Percentiles rank a stretch among this genome's conserved stretches.
Evolutionary conservation across 2,329 filamentous ascomycete species (phyloP).

Genomic region (Aspergillus fijiensis): DNA sequence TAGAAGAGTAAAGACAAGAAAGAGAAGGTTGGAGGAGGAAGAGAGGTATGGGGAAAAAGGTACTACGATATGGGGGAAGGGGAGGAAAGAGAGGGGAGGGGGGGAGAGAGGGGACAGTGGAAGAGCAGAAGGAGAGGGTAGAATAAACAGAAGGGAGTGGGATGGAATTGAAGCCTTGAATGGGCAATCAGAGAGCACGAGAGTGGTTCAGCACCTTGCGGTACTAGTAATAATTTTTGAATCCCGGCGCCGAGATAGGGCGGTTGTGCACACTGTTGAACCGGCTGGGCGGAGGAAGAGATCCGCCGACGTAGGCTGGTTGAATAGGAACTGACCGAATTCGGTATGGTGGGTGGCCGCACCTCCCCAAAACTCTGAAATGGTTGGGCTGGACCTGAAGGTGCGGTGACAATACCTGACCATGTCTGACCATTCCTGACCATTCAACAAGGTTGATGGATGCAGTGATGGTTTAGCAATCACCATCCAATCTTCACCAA

Average conservation of each 20-base stretch:
- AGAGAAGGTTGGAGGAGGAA: conserved; percentile 4
- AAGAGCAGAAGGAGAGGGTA: conserved; percentile 10
- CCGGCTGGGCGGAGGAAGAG: conserved; percentile 21
- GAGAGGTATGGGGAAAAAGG: conserved; percentile 1
- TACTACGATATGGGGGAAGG: background rate
- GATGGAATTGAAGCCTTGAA: background rate
- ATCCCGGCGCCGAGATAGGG: conserved; percentile 11
- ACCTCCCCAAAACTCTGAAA: conserved; percentile 37
- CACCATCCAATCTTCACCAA: background rate
- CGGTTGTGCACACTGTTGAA: conserved; percentile 27
- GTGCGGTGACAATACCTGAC: conserved; percentile 20
- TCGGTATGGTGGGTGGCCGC: conserved; percentile 31
- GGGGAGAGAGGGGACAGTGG: background rate
- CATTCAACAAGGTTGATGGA: background rate
- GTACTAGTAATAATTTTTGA: conserved; percentile 7
- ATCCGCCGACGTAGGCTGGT: conserved; percentile 27
- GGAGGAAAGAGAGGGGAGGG: background rate
- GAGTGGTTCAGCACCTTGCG: conserved; percentile 5
- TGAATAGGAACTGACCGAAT: conserved; percentile 34
- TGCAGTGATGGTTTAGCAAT: background rate
- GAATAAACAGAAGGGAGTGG: conserved; percentile 7
- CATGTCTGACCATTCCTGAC: background rate
- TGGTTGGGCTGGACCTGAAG: conserved; percentile 34
- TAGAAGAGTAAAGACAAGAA: background rate
- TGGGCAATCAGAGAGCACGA: background rate